phyloP scores from a whole-genome alignment of 23 red algal species.

The Gracilaria gracilis region DNA sequence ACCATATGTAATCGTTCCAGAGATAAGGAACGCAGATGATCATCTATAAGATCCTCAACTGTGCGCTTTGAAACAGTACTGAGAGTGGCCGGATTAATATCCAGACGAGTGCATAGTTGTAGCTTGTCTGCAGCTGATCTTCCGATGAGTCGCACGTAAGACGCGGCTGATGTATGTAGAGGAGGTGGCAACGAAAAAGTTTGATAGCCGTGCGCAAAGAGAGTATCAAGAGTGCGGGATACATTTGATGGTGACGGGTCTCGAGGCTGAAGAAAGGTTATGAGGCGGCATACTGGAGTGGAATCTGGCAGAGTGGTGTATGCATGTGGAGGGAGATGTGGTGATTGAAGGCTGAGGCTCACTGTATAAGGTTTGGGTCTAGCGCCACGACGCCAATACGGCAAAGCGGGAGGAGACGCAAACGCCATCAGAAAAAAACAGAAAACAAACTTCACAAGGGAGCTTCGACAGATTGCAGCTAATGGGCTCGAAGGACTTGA shows the following conservation, averaged over 20 bases:
- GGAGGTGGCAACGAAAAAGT: constrained; percentile 31
- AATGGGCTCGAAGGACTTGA: not conserved
- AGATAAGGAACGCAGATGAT: constrained; percentile 21
- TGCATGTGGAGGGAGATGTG: constrained; percentile 38
- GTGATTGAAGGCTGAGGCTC: constrained; percentile 12
- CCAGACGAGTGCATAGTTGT: constrained; percentile 52
- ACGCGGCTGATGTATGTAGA: constrained; percentile 15
- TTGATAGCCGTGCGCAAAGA: constrained; percentile 16
- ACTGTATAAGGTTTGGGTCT: not conserved
- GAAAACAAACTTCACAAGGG: not conserved
- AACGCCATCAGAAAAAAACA: constrained; percentile 7
- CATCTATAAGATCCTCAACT: constrained; percentile 52
- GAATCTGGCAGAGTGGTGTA: constrained; percentile 36
- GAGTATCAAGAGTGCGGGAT: constrained; percentile 7
- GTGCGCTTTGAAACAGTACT: constrained; percentile 10
- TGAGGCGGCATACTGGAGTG: constrained; percentile 30
- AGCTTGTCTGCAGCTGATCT: not conserved
- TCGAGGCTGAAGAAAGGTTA: constrained; percentile 19
- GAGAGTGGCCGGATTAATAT: constrained; percentile 20
- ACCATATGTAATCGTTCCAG: constrained; percentile 64
- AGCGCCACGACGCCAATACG: not conserved
- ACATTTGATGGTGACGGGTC: constrained; percentile 18
- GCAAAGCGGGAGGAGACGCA: constrained; percentile 3
- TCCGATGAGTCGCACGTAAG: constrained; percentile 37
- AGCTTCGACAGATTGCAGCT: not conserved